Conservation (phyloP, 202 grass and related monocot species). For the Eragrostis tef region DNA sequence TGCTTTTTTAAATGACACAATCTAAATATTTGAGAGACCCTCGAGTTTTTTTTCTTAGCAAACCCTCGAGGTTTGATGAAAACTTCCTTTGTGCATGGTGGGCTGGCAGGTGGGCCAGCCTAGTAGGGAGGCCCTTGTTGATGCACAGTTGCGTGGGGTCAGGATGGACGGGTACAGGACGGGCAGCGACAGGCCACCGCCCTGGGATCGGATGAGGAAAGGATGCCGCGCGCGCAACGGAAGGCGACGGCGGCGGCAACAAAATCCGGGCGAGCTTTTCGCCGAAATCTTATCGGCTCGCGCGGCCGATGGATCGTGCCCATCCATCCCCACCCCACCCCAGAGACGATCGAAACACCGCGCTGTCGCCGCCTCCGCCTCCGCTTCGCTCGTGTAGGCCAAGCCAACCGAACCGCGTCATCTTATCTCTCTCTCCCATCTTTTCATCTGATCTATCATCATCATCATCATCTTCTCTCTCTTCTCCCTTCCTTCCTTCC, state of each 20-base stretch:
- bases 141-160: background rate
- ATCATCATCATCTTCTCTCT: background rate
- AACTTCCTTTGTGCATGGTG: background rate
- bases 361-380: background rate
- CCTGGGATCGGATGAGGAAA: background rate
- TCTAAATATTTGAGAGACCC: no score
- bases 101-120: background rate
- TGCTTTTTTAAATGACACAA: no score
- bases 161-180: background rate
- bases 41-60: no score
- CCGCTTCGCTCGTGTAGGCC: constrained; percentile 32
- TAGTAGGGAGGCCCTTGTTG: background rate
- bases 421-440: constrained; percentile 56
- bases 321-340: background rate
- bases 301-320: background rate
- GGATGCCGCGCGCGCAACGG: background rate
- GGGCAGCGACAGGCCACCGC: constrained; percentile 42
- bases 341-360: background rate
- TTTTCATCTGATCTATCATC: constrained; percentile 25
- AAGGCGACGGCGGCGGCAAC: constrained; percentile 19
- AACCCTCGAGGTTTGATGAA: background rate
- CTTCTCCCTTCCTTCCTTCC: background rate
- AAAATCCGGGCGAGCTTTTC: constrained; percentile 16
- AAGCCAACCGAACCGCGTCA: constrained; percentile 53
- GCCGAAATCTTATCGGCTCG: constrained; percentile 49